Evolutionary conservation across 352 stramenopile species (phyloP).

Genomic region (Pythium sp.): DNA sequence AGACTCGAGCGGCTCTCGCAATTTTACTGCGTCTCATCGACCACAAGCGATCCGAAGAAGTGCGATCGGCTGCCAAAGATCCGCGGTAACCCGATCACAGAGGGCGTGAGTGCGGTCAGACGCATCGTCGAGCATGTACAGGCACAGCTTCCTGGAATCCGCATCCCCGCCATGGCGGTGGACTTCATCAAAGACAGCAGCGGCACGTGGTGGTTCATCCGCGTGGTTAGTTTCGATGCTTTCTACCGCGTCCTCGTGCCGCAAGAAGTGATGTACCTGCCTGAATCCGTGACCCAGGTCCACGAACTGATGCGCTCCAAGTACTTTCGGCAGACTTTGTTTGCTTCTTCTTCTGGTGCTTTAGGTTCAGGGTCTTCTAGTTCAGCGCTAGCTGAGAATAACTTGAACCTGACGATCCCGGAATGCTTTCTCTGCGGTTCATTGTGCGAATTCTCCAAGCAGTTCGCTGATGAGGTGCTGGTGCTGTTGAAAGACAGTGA

Average conservation of each 20-base stretch:
- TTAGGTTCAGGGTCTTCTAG: not conserved
- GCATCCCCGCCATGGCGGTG: constrained; percentile 47
- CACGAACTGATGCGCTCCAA: constrained; percentile 42
- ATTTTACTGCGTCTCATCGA: constrained; percentile 39
- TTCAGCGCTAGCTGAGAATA: not conserved
- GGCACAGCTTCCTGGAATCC: constrained; percentile 52
- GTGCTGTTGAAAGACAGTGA: constrained; percentile 26
- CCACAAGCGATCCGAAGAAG: constrained; percentile 31
- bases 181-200: constrained; percentile 71
- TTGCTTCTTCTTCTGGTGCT: not conserved
- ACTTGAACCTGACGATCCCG: constrained; percentile 10
- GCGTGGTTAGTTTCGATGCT: constrained; percentile 53
- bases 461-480: constrained; percentile 40
- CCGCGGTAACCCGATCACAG: constrained; percentile 46
- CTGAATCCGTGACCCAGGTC: constrained; percentile 47
- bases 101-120: constrained; percentile 44
- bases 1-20: constrained; percentile 23
- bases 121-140: constrained; percentile 67
- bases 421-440: constrained; percentile 61
- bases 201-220: constrained; percentile 70
- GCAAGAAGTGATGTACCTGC: constrained; percentile 22
- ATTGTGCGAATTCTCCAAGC: constrained; percentile 43
- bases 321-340: constrained; percentile 29
- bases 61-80: constrained; percentile 48
- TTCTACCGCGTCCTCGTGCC: constrained; percentile 34